Evolutionary conservation across 2,329 filamentous ascomycete genomes (phyloP).

Genomic region (Apiospora arundinis): DNA sequence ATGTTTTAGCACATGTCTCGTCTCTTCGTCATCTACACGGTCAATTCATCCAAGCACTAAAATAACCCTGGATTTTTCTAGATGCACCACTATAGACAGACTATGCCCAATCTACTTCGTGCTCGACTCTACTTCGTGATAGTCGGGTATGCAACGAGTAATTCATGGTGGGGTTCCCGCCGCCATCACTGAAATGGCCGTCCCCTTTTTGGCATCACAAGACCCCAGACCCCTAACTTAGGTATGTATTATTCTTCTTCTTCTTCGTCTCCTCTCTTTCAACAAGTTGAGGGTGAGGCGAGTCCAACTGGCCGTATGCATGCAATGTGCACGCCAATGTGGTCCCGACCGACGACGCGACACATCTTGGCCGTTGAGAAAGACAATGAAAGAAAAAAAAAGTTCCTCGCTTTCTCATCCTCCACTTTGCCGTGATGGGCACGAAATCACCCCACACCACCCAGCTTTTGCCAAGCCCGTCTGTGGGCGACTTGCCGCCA

Average conservation of each 20-base stretch:
- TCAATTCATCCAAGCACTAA: neutral
- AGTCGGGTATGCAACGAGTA: neutral
- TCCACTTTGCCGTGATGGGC: conserved; percentile 1
- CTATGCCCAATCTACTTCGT: neutral
- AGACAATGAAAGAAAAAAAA: neutral
- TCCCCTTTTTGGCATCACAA: neutral
- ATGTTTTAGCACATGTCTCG: conserved; percentile 14
- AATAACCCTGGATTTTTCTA: conserved; percentile 1
- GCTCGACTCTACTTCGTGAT: neutral
- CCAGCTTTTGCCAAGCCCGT: conserved; percentile 15
- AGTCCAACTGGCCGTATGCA: neutral
- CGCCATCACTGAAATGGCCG: neutral
- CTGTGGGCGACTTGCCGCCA: conserved; percentile 9
- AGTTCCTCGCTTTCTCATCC: neutral
- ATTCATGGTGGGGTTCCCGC: neutral
- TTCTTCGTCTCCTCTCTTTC: neutral
- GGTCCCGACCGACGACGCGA: neutral
- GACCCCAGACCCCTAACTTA: neutral
- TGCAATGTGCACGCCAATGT: neutral
- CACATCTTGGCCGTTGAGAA: neutral
- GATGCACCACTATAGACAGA: neutral
- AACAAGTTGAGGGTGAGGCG: neutral
- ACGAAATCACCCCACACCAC: conserved; percentile 8
- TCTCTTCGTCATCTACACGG: neutral
- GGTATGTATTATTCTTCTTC: neutral